Conservation (phyloP, 805 yeast genomes). For the Kurtzmaniella cleridarum region DNA sequence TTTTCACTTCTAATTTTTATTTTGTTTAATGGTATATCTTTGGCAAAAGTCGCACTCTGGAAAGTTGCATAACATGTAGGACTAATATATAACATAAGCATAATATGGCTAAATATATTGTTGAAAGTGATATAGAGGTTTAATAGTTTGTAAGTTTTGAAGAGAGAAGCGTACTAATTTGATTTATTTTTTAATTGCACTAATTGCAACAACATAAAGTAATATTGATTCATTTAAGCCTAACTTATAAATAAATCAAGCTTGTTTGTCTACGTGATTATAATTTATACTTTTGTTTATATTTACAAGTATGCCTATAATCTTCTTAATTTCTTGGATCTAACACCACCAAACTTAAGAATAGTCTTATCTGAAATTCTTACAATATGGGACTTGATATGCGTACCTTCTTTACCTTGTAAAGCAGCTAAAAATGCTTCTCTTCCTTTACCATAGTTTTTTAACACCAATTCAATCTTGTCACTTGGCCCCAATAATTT, state of each 20-base stretch:
- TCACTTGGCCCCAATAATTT: conserved; percentile 45
- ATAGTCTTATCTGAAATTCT: conserved; percentile 75
- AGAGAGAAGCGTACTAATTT: no score
- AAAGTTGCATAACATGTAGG: no score
- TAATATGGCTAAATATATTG: no score
- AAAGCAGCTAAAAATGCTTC: conserved; percentile 80
- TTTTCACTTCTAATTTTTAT: no score
- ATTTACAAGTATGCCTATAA: conserved; percentile 29
- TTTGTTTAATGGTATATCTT: no score
- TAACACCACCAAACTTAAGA: conserved; percentile 88
- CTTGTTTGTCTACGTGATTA: no score
- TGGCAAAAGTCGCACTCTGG: no score
- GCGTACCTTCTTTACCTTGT: conserved; percentile 81
- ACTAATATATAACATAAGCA: no score
- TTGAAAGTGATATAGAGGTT: no score
- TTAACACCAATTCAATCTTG: conserved; percentile 69
- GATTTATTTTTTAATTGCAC: no score
- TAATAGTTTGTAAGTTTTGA: no score
- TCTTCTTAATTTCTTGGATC: conserved; percentile 79
- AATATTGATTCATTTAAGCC: conserved; percentile 1
- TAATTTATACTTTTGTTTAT: background rate
- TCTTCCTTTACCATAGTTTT: conserved; percentile 86
- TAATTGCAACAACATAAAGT: background rate
- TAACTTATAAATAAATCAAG: no score
- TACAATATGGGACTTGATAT: conserved; percentile 58